Percentiles rank a stretch among this genome's conserved stretches.
Evolutionary conservation across 306 rosid genomes (phyloP).

Genomic region (Cicer chorassanicum): DNA sequence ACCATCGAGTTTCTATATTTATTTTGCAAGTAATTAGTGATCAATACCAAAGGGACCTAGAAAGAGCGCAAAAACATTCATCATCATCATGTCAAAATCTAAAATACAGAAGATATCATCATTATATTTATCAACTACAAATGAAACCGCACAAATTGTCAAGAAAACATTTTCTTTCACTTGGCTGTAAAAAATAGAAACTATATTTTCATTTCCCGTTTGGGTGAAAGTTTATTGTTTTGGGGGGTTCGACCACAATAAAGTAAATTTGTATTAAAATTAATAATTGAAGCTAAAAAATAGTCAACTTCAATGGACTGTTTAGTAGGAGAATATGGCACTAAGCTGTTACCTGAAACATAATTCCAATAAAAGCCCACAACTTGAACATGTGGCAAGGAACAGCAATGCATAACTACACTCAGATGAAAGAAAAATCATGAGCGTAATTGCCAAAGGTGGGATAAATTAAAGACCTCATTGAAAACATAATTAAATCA

Average conservation of each 20-base stretch:
- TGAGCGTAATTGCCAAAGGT: slow-evolving; percentile 29
- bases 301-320: slow-evolving; percentile 5
- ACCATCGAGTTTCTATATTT: slow-evolving; percentile 89
- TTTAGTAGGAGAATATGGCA: slow-evolving; percentile 1
- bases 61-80: slow-evolving; percentile 30
- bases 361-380: slow-evolving; percentile 93
- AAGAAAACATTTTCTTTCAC: neutral
- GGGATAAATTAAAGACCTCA: slow-evolving; percentile 24
- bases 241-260: neutral
- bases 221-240: neutral
- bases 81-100: slow-evolving; percentile 31
- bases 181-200: slow-evolving; percentile 28
- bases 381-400: slow-evolving; percentile 94
- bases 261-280: neutral
- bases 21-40: slow-evolving; percentile 80
- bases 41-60: slow-evolving; percentile 80
- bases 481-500: slow-evolving; percentile 7
- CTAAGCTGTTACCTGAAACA: slow-evolving; percentile 73
- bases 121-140: slow-evolving; percentile 11
- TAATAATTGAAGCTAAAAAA: slow-evolving; percentile 5
- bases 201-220: slow-evolving; percentile 26
- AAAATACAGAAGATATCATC: slow-evolving; percentile 5
- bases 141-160: slow-evolving; percentile 10
- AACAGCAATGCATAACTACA: slow-evolving; percentile 93
- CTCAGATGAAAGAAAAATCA: slow-evolving; percentile 33